Evolutionary conservation across 768 basidiomycete genomes (phyloP).

Genomic region (Obba rivulosa): DNA sequence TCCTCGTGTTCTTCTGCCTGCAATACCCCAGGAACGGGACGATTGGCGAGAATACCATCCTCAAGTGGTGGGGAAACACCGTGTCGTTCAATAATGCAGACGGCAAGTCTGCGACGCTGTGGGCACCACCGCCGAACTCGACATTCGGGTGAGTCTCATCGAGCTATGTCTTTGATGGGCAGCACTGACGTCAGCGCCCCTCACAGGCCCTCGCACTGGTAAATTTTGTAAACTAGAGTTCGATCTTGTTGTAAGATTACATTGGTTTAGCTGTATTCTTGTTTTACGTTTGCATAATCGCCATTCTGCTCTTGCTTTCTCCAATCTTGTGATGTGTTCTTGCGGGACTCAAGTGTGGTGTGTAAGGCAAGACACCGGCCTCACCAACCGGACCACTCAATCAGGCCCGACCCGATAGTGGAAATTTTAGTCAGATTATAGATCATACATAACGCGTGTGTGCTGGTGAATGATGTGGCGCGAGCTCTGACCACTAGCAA

Average conservation of each 20-base stretch:
- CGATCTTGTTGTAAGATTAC: not conserved
- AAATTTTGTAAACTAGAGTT: not conserved
- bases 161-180: too few relatives aligned
- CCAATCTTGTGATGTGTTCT: too few relatives aligned
- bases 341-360: too few relatives aligned
- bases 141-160: conserved; percentile 4
- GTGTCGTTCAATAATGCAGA: conserved; percentile 21
- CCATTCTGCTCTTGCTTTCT: too few relatives aligned
- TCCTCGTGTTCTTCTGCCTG: conserved; percentile 62
- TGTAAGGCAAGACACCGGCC: too few relatives aligned
- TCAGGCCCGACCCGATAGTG: too few relatives aligned
- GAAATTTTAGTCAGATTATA: too few relatives aligned
- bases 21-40: conserved; percentile 30
- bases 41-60: conserved; percentile 28
- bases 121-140: not conserved
- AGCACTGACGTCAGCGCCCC: not conserved
- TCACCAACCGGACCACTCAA: too few relatives aligned
- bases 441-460: too few relatives aligned
- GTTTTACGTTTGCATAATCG: too few relatives aligned
- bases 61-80: conserved; percentile 35
- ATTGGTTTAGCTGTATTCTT: not conserved
- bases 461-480: too few relatives aligned
- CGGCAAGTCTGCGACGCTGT: conserved; percentile 2
- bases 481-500: too few relatives aligned
- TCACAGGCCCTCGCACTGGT: not conserved